Conservation (phyloP, 2,329 filamentous ascomycete species). For the Aspergillus glaucus region DNA sequence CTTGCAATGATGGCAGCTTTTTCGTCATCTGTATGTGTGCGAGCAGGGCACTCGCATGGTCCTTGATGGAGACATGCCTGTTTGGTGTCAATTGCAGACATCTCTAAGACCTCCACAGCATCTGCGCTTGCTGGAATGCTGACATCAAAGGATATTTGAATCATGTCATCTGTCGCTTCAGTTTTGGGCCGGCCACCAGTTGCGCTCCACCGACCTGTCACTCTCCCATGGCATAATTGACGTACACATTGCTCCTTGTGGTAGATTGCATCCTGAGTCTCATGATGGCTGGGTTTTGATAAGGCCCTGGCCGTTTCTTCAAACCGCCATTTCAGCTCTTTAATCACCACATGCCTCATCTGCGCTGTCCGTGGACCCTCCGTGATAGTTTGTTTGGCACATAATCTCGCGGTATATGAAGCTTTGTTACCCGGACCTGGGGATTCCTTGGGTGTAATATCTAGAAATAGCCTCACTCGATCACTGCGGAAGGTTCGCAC, state of each 20-base stretch:
- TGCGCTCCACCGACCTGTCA: neutral
- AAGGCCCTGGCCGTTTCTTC: constrained; percentile 1
- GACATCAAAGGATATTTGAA: neutral
- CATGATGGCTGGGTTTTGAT: neutral
- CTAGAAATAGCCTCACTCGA: neutral
- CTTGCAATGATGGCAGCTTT: neutral
- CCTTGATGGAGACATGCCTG: neutral
- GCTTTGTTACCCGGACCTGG: neutral
- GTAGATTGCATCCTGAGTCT: neutral
- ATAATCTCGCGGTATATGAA: neutral
- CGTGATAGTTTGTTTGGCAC: constrained; percentile 3
- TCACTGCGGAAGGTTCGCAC: neutral
- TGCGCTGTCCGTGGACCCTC: constrained; percentile 1
- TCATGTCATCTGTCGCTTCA: neutral
- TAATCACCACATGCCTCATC: constrained; percentile 2
- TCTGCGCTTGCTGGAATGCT: neutral
- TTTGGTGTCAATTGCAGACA: neutral
- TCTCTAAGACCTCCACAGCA: neutral
- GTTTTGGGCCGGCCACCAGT: neutral
- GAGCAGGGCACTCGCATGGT: neutral
- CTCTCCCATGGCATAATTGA: neutral
- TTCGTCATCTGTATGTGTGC: neutral
- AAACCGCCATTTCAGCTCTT: constrained; percentile 6
- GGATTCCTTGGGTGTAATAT: neutral
- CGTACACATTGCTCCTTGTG: neutral